Conservation (phyloP, 1,139 yeast species). For the Pneumocystis oryctolagi region DNA sequence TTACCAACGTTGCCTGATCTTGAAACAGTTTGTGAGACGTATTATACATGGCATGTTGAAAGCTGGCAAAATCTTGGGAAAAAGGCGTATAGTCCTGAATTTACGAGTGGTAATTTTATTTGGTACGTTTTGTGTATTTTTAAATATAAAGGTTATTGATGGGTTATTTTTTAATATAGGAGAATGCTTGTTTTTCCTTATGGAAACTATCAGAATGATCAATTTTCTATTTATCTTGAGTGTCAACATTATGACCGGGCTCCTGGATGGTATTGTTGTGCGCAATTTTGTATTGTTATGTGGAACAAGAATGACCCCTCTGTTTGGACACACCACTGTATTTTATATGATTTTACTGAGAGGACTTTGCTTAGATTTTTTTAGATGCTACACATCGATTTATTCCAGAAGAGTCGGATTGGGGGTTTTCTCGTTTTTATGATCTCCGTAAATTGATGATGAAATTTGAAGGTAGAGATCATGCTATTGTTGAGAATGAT, state of each 20-base stretch:
- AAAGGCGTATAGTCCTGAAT: constrained; percentile 34
- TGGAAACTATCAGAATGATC: constrained; percentile 36
- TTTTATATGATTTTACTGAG: not conserved
- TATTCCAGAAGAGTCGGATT: constrained; percentile 60
- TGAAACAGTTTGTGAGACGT: constrained; percentile 12
- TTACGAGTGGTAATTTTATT: constrained; percentile 21
- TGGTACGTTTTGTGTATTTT: not conserved
- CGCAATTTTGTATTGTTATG: constrained; percentile 72
- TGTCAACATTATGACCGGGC: constrained; percentile 25
- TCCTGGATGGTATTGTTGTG: constrained; percentile 67
- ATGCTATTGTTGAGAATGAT: constrained; percentile 41
- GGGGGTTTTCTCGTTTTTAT: constrained; percentile 83
- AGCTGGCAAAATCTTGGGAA: constrained; percentile 41
- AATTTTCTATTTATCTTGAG: constrained; percentile 25
- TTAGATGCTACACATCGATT: constrained; percentile 63
- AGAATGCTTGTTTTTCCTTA: constrained; percentile 62
- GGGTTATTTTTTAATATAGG: not conserved
- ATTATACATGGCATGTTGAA: constrained; percentile 46
- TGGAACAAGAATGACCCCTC: constrained; percentile 68
- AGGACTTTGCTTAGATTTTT: not conserved
- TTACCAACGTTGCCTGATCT: constrained; percentile 20
- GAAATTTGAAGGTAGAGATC: constrained; percentile 17
- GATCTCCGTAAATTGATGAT: constrained; percentile 39
- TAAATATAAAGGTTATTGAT: not conserved
- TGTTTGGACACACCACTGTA: constrained; percentile 20